Base-by-base conservation (phyloP, 1,284 basidiomycete species). In the Trichosporon ovoides region DNA sequence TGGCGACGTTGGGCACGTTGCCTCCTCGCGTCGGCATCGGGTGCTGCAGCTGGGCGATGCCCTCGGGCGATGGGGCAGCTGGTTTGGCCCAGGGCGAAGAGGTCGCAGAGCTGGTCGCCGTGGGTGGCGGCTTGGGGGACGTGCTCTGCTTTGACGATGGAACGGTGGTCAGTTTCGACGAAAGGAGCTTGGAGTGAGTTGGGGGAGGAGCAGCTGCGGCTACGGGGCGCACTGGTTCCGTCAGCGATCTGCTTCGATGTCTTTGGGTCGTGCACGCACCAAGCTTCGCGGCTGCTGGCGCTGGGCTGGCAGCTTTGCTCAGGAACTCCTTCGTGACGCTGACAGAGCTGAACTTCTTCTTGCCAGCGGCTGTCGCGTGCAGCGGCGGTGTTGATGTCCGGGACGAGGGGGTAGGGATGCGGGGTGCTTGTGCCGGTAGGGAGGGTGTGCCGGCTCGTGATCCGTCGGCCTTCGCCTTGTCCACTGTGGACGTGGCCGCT, bases 291-390 rank as follows among this genome's bases (percentile, higher is more conserved):
- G 62, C 57, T 2, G 59, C 65, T 3, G 71, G 68, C 3, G 63
- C 66, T 10, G 73, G 71, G 54, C 66, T 70, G 4, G 68, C 75
- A 55, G 86, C 87, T 81, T 93, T 92, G 79, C 90, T 88, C 52
- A 95, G 80, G 75, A 95, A 96, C 77, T 90, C 91, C 83, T 92
- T 93, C 80, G 89, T 94, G 77, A 95, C 89, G 72, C 90, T 91
- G 66, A 89, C 83, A 31, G 89, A 83, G 68, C 81, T 88, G 76
- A 93, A 95, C 70, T 88, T 86, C 82, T 92, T 93, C 50, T 86
- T 84, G 57, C 87, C 86, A 0, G 84, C 81, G 4, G 62, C 59
- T 11, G 56, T 54, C 2, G 71, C 53, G 3, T 57, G 36, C n/a
- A 70, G 64, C 9, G 72, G 72, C 10, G 72, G 73, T 0, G 74